Conservation (phyloP, 1,139 yeast genomes). For the Zygosaccharomyces pseudobailii region DNA sequence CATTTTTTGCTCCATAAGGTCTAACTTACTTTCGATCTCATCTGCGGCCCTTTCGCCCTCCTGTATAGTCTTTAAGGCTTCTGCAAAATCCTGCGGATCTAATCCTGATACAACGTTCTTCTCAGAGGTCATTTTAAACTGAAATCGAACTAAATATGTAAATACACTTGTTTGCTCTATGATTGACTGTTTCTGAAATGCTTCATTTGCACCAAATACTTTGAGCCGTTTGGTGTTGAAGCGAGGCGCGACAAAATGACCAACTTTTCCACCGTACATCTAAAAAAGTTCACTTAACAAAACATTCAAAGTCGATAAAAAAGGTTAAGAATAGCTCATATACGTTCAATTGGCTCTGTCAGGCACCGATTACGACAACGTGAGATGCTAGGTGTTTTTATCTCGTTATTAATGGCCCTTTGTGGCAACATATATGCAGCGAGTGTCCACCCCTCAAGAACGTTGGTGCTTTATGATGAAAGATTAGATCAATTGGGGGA, state of each 20-base stretch:
- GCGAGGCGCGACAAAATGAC: neutral
- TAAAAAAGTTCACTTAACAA: neutral
- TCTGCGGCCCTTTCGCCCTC: slow-evolving; percentile 56
- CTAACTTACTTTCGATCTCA: slow-evolving; percentile 52
- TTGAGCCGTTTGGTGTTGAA: neutral
- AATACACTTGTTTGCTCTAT: neutral
- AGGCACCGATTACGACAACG: neutral
- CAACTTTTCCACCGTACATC: neutral
- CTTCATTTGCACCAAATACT: neutral
- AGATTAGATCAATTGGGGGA: slow-evolving; percentile 28
- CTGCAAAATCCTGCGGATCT: slow-evolving; percentile 14
- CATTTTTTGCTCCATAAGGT: slow-evolving; percentile 51
- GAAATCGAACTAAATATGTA: neutral
- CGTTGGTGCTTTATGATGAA: slow-evolving; percentile 38
- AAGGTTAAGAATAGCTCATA: neutral
- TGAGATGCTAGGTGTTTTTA: slow-evolving; percentile 7
- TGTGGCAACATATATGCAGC: slow-evolving; percentile 6
- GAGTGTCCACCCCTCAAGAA: slow-evolving; percentile 25
- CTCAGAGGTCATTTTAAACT: neutral
- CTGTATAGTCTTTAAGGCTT: slow-evolving; percentile 39
- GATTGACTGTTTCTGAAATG: neutral
- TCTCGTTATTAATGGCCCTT: slow-evolving; percentile 8
- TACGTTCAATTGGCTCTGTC: neutral
- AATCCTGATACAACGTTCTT: neutral
- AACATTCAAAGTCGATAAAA: neutral